Evolutionary conservation across 345 rosid species (phyloP).

Genomic region (Eucalyptus tenuipes): DNA sequence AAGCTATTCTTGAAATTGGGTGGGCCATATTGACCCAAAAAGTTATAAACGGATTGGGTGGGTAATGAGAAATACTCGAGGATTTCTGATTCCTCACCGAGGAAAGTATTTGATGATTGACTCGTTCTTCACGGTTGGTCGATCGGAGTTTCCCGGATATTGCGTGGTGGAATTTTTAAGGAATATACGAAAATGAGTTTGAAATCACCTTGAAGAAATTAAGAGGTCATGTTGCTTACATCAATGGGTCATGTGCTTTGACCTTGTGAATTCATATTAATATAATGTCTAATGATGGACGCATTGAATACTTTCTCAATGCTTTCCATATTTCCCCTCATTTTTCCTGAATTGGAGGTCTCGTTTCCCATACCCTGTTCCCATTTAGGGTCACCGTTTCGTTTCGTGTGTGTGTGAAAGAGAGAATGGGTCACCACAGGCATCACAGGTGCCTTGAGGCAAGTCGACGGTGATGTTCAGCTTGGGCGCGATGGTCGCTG

Average conservation of each 20-base stretch:
- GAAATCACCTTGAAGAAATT: neutral
- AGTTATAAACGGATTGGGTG: neutral
- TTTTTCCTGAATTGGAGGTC: neutral
- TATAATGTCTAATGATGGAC: neutral
- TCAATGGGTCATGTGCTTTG: neutral
- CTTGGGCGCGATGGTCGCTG: too few relatives aligned
- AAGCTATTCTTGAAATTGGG: neutral
- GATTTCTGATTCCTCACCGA: neutral
- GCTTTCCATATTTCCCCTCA: neutral
- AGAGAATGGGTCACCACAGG: neutral
- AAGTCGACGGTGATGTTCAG: neutral
- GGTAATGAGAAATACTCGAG: neutral
- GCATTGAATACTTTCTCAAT: neutral
- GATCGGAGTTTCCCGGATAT: neutral
- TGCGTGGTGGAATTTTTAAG: neutral
- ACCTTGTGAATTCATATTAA: neutral
- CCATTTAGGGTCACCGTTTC: too few relatives aligned
- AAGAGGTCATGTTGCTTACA: neutral
- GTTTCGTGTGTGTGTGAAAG: neutral
- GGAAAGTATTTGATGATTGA: neutral
- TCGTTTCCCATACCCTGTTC: too few relatives aligned
- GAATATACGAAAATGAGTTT: neutral
- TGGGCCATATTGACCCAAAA: neutral
- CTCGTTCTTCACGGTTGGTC: neutral
- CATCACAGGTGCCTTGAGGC: neutral